phyloP scores from a whole-genome alignment of 2,329 filamentous ascomycete species.

The Colletotrichum sp. region DNA sequence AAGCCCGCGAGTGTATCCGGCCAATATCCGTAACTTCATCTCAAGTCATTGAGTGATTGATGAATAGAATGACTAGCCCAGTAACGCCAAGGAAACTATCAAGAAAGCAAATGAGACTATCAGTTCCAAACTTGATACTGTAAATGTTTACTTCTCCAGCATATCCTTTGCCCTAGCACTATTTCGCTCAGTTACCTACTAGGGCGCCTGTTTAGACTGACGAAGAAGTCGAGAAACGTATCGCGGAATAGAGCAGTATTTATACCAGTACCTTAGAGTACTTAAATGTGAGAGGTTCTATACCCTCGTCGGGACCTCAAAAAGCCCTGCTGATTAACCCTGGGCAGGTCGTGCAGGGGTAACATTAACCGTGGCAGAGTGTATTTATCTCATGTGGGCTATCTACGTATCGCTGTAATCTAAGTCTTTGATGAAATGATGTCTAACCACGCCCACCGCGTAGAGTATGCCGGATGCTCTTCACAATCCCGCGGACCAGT shows the following conservation, averaged over 20 bases:
- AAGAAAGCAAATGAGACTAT: too few species aligned
- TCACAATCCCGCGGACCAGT: background rate
- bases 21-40: background rate
- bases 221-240: too few species aligned
- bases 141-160: background rate
- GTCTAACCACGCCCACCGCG: background rate
- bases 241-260: too few species aligned
- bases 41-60: background rate
- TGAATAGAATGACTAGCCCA: background rate
- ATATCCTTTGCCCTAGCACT: too few species aligned
- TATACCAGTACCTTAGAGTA: too few species aligned
- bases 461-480: background rate
- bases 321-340: too few species aligned
- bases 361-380: too few species aligned
- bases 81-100: fast-evolving
- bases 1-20: background rate
- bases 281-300: too few species aligned
- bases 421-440: background rate
- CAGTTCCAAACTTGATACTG: background rate
- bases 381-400: background rate
- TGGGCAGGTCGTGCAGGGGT: too few species aligned
- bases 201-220: too few species aligned
- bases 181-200: too few species aligned
- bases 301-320: too few species aligned
- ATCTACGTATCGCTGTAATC: background rate